These are phyloP conservation scores for Choricystis sp. DNA, from an alignment of 139 green algal genomes.

Conservation along the genomic window DNA sequence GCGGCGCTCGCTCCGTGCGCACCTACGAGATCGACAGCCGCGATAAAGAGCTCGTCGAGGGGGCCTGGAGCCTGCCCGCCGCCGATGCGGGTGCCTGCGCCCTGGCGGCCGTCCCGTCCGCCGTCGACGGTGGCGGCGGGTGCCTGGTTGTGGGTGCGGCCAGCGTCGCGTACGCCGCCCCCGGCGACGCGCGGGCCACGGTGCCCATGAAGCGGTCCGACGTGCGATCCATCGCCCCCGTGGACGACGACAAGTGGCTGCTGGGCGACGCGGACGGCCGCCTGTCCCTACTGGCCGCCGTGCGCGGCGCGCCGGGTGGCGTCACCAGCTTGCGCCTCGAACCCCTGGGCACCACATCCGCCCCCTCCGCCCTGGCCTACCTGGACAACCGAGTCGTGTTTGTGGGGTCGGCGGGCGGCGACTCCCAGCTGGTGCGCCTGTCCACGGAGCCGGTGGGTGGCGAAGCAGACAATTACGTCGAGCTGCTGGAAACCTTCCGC, in stretches of 20 bases:
- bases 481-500: slow-evolving; percentile 74
- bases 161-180: slow-evolving; percentile 45
- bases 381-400: slow-evolving; percentile 87
- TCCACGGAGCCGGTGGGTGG: not conserved
- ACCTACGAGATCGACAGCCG: slow-evolving; percentile 60
- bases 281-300: slow-evolving; percentile 62
- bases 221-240: slow-evolving; percentile 13
- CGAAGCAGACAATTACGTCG: slow-evolving; percentile 26
- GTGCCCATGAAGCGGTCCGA: slow-evolving; percentile 1
- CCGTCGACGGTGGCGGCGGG: slow-evolving; percentile 58
- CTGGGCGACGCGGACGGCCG: slow-evolving; percentile 61
- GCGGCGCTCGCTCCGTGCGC: slow-evolving; percentile 70
- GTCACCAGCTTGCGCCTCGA: slow-evolving; percentile 66
- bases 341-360: slow-evolving; percentile 52
- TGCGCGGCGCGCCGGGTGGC: not conserved
- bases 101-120: slow-evolving; percentile 67
- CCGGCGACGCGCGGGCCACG: not conserved
- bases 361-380: slow-evolving; percentile 65
- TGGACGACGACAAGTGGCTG: slow-evolving; percentile 74
- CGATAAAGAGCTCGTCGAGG: slow-evolving; percentile 60
- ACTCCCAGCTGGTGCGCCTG: slow-evolving; percentile 61
- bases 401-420: slow-evolving; percentile 35
- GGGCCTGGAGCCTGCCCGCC: slow-evolving; percentile 62
- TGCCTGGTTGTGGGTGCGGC: slow-evolving; percentile 73
- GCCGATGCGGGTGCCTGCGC: slow-evolving; percentile 54